Conservation (phyloP, 179 eudicot species). For the Camellia oleifera region DNA sequence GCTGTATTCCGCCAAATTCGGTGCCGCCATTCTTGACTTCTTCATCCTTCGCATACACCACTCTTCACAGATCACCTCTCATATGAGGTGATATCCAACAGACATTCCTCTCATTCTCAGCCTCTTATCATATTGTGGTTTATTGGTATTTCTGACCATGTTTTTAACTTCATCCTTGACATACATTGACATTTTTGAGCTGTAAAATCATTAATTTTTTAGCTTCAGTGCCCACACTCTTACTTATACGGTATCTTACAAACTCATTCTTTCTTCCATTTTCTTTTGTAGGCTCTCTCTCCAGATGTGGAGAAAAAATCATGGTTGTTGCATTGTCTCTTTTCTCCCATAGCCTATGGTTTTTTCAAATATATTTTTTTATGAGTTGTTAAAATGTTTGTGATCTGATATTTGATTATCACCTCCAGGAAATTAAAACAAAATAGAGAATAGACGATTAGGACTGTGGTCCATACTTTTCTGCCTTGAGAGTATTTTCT, state of each 20-base stretch:
- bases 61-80: too few species aligned
- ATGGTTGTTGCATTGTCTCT: background rate
- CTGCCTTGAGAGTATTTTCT: background rate
- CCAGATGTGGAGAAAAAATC: slow-evolving; percentile 9
- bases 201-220: background rate
- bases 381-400: background rate
- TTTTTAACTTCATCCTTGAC: background rate
- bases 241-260: background rate
- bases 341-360: too few species aligned
- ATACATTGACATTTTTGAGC: background rate
- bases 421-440: too few species aligned
- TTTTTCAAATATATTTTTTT: background rate
- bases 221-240: background rate
- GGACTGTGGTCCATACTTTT: background rate
- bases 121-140: background rate
- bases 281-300: slow-evolving; percentile 67
- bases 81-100: too few species aligned
- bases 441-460: background rate
- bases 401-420: background rate
- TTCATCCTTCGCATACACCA: too few species aligned
- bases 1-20: too few species aligned
- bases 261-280: slow-evolving; percentile 6
- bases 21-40: too few species aligned
- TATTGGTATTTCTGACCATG: background rate
- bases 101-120: background rate